Evolutionary conservation across 2,329 filamentous ascomycete genomes (phyloP), one percentile per base, ranked within the genome.

Genomic region (Teratosphaeria destructans): DNA sequence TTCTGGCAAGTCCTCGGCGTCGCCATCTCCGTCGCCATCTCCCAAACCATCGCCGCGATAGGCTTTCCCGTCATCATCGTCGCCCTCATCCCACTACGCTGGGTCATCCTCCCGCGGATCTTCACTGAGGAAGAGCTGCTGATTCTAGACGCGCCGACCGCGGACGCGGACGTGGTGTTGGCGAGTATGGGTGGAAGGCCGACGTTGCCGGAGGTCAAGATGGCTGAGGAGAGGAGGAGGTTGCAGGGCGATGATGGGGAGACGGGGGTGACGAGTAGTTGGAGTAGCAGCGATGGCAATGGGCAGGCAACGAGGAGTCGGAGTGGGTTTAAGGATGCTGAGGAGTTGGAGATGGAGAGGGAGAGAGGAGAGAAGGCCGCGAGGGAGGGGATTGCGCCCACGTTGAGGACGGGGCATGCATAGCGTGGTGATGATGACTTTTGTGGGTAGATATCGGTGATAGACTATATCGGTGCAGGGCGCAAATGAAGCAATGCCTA

Each of bases 51-150:
- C 27, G 82, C 79, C 0, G 82, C 81, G 0, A 82, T 85, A 63
- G 80, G 81, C 0, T 85, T 85, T 62, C 82, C 82, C 0, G 76
- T 85, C 14, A 76, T 84, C 57, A 83, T 85, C 60, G 74, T 82
- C 19, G 68, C 79, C 3, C 73, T 84, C 19, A 83, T 85, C 7
- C 82, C 82, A 0, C 65, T 83, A 34, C 72, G 81, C 3, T 80
- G 77, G 61, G 73, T 76, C 58, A 58, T 79, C 0, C 69, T 84
- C 62, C 81, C 82, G 0, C 65, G 71, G 16, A 80, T 79, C 70
- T 83, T 84, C 62, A 74, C 72, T 0, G 66, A 72, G 5, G 63
- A 76, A 19, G 81, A 84, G 64, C 67, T 84, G 11, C 66, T 73
- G 16, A 66, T 82, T 0, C 64, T 84, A 60, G 82, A 84, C 68